Base-by-base conservation (phyloP, 2,329 filamentous ascomycete genomes). In the Huntiella moniliformis region DNA sequence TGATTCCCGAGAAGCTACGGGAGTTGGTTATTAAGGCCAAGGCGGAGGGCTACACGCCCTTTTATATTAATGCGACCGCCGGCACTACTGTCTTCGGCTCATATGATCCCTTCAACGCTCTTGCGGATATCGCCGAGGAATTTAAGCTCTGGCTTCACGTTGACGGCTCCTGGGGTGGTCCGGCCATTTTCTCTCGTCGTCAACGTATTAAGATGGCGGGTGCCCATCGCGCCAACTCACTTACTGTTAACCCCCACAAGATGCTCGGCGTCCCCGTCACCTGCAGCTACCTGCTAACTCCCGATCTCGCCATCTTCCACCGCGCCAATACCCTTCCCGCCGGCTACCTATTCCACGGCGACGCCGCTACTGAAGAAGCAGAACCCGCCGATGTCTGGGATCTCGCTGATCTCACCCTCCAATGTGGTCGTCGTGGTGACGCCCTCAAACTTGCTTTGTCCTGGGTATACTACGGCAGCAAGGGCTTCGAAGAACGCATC, bases 61-160 rank as follows among this genome's bases (percentile, higher is more conserved):
- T 98, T 51, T 95, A 93, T 62, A 83, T 96, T 57, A 96, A 95
- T 58, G 82, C 87, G 4, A 96, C 91, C 0, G 88, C 91, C 0
- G 91, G 91, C 13, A 95, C 88, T 1, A 98, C 91, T 0, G 88
- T 96, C 2, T 67, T 88, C 51, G 91, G 91, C 12, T 85, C 82
- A 1, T 98, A 80, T 57, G 88, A 95, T 56, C 82, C 83, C 0
- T 79, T 94, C 54, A 60, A 67, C 10, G 72, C 70, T 2, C 78
- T 95, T 51, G 70, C 78, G 0, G 65, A 64, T 22, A 67, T 95
- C 13, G 91, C 83, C 63, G 70, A 73, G 52, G 68, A 70, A 49
- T 70, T 85, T 56, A 71, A 74, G 45, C 63, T 96, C 39, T 98
- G 91, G 91, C 66, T 96, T 62, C 91, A 98, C 63, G 73, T 96